A percentile compares a stretch with the other conserved stretches of the same genome.
Conservation (phyloP, 768 basidiomycete genomes). For the Kwoniella botswanensis region DNA sequence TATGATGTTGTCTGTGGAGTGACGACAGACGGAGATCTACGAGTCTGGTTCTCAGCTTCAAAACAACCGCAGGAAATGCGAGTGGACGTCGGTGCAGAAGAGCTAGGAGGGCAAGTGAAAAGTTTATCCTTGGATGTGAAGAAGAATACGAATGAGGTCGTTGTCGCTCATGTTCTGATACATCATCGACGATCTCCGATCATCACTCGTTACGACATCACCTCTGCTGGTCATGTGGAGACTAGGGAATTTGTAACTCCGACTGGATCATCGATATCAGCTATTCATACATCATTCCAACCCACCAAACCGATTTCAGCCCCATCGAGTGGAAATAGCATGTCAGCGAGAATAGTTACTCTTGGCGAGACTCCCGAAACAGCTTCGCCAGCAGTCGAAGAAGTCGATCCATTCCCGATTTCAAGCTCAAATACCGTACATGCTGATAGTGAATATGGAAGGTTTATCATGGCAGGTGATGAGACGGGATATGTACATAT, state of each 20-base stretch:
- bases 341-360: slow-evolving; percentile 2
- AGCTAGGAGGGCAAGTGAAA: slow-evolving; percentile 31
- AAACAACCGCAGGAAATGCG: slow-evolving; percentile 21
- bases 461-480: slow-evolving; percentile 46
- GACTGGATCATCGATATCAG: slow-evolving; percentile 19
- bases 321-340: slow-evolving; percentile 1
- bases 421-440: not conserved
- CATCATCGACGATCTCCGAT: slow-evolving; percentile 28
- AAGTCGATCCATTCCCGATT: not conserved
- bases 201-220: slow-evolving; percentile 31
- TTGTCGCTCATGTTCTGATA: slow-evolving; percentile 14
- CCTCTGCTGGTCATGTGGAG: not conserved
- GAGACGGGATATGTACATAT: slow-evolving; percentile 39
- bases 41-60: slow-evolving; percentile 37
- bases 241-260: slow-evolving; percentile 11
- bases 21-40: slow-evolving; percentile 47
- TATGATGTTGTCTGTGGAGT: slow-evolving; percentile 42
- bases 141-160: not conserved
- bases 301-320: slow-evolving; percentile 25
- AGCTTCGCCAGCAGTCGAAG: slow-evolving; percentile 5
- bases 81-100: slow-evolving; percentile 38
- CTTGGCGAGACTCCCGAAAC: slow-evolving; percentile 10
- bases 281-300: slow-evolving; percentile 23
- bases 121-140: slow-evolving; percentile 30
- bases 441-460: slow-evolving; percentile 25